Conservation (phyloP, 345 rosid genomes). For the Lagerstroemia speciosa region DNA sequence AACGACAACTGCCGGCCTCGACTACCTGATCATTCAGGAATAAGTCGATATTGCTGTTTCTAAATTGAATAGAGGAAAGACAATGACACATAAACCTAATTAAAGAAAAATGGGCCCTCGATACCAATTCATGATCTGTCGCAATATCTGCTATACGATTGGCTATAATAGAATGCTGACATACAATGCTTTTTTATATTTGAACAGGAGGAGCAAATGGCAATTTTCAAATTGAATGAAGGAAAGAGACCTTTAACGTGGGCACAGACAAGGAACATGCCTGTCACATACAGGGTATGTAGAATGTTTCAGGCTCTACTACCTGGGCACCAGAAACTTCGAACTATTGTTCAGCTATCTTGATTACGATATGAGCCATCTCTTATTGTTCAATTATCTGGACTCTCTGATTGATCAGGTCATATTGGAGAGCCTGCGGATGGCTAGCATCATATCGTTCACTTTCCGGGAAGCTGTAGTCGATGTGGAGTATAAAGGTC, state of each 20-base stretch:
- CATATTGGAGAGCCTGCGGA: constrained; percentile 64
- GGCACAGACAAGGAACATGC: constrained; percentile 79
- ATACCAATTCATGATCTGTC: background rate
- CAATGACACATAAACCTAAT: background rate
- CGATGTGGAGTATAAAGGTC: constrained; percentile 83
- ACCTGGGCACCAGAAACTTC: background rate
- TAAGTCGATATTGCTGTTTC: background rate
- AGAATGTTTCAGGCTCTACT: background rate
- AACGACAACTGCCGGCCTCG: background rate
- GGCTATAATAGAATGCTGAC: background rate
- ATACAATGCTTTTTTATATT: background rate
- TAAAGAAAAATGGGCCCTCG: background rate
- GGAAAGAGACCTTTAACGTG: constrained; percentile 53
- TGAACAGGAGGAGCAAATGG: constrained; percentile 63
- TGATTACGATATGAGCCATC: background rate
- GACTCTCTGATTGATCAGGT: constrained; percentile 28
- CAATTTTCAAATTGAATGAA: constrained; percentile 35
- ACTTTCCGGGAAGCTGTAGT: constrained; percentile 81
- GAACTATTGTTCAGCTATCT: background rate
- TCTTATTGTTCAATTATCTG: background rate
- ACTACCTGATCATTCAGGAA: background rate
- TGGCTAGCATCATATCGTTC: constrained; percentile 91
- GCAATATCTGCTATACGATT: constrained; percentile 1
- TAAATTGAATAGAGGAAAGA: no score
- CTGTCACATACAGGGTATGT: constrained; percentile 53